Conservation (phyloP, 2,329 filamentous ascomycete species). For the Claviceps sp. region DNA sequence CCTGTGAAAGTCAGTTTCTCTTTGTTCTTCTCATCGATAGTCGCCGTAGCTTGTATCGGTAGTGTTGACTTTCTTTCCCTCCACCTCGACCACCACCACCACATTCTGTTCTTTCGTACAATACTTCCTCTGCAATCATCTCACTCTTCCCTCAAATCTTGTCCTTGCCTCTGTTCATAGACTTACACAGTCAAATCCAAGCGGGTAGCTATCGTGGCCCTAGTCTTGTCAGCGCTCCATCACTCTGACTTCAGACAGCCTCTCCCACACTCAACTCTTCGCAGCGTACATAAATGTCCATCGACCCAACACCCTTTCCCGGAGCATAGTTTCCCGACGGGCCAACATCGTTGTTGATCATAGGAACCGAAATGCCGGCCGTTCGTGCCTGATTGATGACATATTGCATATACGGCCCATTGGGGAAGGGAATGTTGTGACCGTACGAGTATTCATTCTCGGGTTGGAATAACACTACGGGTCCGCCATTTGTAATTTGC, state of each 20-base stretch:
- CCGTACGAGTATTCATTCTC: conserved; percentile 66
- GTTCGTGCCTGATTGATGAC: conserved; percentile 55
- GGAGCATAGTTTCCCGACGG: conserved; percentile 49
- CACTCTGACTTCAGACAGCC: neutral
- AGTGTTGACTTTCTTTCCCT: too few relatives aligned
- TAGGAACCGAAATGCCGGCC: conserved; percentile 58
- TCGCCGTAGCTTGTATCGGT: neutral
- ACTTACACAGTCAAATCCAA: conserved; percentile 30
- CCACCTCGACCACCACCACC: neutral
- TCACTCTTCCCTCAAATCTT: neutral
- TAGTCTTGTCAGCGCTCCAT: conserved; percentile 4
- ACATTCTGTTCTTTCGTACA: neutral
- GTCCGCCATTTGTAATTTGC: conserved; percentile 74
- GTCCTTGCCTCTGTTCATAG: neutral
- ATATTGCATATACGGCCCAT: conserved; percentile 55
- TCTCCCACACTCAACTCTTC: neutral
- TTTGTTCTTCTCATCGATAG: neutral
- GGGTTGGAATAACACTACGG: conserved; percentile 64
- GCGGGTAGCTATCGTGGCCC: conserved; percentile 25
- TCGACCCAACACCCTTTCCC: conserved; percentile 38
- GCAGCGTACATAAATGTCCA: conserved; percentile 41
- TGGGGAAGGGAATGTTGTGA: conserved; percentile 41
- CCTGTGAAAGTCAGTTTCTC: conserved; percentile 6
- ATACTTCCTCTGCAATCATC: neutral
- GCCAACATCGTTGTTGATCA: conserved; percentile 63